Conservation (phyloP, 164 flowering plant genomes). For the Berberis vulgaris region DNA sequence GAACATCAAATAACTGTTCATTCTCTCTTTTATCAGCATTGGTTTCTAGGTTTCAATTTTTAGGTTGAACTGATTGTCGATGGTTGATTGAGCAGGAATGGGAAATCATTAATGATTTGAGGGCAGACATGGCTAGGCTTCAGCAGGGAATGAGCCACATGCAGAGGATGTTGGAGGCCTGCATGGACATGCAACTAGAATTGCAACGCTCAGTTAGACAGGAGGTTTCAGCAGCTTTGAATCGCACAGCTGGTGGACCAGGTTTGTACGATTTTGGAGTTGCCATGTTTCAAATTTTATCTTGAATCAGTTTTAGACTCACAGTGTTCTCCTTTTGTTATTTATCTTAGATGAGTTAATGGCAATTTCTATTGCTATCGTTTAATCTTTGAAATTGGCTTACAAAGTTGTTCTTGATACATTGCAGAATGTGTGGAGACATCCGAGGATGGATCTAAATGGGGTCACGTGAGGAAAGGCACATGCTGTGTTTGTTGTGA, state of each 20-base stretch:
- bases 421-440: constrained; percentile 31
- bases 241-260: constrained; percentile 44
- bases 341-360: too few species aligned
- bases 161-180: constrained; percentile 94
- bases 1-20: too few species aligned
- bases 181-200: constrained; percentile 99
- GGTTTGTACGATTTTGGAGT: constrained; percentile 26
- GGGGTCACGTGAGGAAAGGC: constrained; percentile 83
- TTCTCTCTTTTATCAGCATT: too few species aligned
- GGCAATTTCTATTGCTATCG: neutral
- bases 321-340: too few species aligned
- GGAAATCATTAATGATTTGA: constrained; percentile 82
- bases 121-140: constrained; percentile 84
- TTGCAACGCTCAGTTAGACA: constrained; percentile 89
- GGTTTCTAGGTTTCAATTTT: too few species aligned
- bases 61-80: neutral
- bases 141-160: constrained; percentile 82
- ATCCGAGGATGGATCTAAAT: constrained; percentile 50
- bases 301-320: too few species aligned
- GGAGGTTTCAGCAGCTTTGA: constrained; percentile 87
- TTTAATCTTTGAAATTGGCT: neutral
- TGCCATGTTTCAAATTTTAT: too few species aligned
- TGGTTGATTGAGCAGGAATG: constrained; percentile 51
- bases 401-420: neutral
- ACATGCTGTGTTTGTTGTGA: constrained; percentile 83